These are phyloP conservation scores for Phialocephala sp. DNA, from an alignment of 2,329 filamentous ascomycete genomes.

Conservation along the genomic window DNA sequence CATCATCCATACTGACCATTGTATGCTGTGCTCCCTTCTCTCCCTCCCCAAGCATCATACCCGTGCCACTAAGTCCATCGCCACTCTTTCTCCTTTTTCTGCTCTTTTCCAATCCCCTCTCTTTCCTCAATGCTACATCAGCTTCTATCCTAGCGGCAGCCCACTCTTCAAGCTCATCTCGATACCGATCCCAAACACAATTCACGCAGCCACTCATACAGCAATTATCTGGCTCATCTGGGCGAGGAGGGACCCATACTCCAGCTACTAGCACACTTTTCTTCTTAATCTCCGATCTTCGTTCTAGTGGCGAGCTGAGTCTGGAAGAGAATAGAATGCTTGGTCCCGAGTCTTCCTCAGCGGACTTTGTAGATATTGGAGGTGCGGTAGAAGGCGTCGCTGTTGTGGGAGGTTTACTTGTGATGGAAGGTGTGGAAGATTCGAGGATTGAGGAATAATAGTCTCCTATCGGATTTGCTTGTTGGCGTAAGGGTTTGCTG, in stretches of 20 bases:
- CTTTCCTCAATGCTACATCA: constrained; percentile 54
- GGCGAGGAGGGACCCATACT: constrained; percentile 80
- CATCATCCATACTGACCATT: constrained; percentile 75
- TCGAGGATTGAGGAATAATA: constrained; percentile 66
- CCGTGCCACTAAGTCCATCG: constrained; percentile 38
- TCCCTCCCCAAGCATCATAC: constrained; percentile 37
- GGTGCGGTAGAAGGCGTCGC: constrained; percentile 25
- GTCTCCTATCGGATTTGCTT: constrained; percentile 55
- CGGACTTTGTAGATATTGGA: constrained; percentile 18
- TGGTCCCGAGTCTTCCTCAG: constrained; percentile 48
- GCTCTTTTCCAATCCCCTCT: constrained; percentile 39
- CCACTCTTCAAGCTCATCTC: constrained; percentile 94
- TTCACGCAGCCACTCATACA: constrained; percentile 99
- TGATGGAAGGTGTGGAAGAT: constrained; percentile 44
- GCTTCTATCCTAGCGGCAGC: constrained; percentile 69
- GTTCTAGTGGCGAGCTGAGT: constrained; percentile 74
- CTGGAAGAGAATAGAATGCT: constrained; percentile 82
- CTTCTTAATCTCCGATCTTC: constrained; percentile 62
- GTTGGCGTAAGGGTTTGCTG: constrained; percentile 32
- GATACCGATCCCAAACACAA: constrained; percentile 92
- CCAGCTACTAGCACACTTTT: constrained; percentile 74
- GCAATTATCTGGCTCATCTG: constrained; percentile 94
- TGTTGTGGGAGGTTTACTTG: constrained; percentile 32
- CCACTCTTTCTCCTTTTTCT: constrained; percentile 31
- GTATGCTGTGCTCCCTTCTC: constrained; percentile 45